phyloP scores from a whole-genome alignment of 148 eudicot genomes.

The Mesembryanthemum crystallinum region DNA sequence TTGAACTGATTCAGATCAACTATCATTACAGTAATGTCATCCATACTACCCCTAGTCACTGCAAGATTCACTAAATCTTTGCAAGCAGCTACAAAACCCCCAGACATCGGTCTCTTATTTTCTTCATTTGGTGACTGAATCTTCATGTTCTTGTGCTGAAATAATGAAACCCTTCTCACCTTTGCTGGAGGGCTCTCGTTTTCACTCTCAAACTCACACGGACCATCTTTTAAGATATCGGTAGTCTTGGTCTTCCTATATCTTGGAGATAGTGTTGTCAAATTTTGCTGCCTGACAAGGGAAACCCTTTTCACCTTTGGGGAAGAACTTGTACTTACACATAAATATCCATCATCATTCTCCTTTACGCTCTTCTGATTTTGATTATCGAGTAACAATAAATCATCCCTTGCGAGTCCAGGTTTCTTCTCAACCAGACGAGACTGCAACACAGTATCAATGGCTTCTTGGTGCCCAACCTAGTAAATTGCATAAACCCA shows the following conservation, averaged over 20 bases:
- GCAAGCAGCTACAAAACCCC: slow-evolving; percentile 59
- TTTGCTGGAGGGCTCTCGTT: slow-evolving; percentile 50
- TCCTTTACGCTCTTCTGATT: slow-evolving; percentile 25
- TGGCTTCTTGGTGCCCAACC: slow-evolving; percentile 86
- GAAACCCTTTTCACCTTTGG: slow-evolving; percentile 49
- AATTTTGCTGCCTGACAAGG: slow-evolving; percentile 37
- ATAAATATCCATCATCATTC: slow-evolving; percentile 30
- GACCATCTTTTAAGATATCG: neutral
- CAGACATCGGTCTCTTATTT: slow-evolving; percentile 26
- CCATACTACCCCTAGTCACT: slow-evolving; percentile 70
- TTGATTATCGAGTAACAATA: slow-evolving; percentile 7
- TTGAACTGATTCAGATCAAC: slow-evolving; percentile 62
- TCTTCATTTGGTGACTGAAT: slow-evolving; percentile 37
- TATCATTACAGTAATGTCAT: slow-evolving; percentile 84
- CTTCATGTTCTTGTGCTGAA: slow-evolving; percentile 38
- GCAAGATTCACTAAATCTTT: slow-evolving; percentile 79
- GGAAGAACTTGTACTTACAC: slow-evolving; percentile 37
- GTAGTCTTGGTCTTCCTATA: slow-evolving; percentile 23
- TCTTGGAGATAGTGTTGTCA: slow-evolving; percentile 34
- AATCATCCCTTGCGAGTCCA: slow-evolving; percentile 12
- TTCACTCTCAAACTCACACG: slow-evolving; percentile 34
- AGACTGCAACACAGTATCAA: slow-evolving; percentile 49
- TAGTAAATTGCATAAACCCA: slow-evolving; percentile 14
- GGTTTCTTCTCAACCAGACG: slow-evolving; percentile 34
- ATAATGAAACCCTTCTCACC: slow-evolving; percentile 36